phyloP scores from a whole-genome alignment of 768 basidiomycete genomes.

The Kwoniella newhampshirensis region DNA sequence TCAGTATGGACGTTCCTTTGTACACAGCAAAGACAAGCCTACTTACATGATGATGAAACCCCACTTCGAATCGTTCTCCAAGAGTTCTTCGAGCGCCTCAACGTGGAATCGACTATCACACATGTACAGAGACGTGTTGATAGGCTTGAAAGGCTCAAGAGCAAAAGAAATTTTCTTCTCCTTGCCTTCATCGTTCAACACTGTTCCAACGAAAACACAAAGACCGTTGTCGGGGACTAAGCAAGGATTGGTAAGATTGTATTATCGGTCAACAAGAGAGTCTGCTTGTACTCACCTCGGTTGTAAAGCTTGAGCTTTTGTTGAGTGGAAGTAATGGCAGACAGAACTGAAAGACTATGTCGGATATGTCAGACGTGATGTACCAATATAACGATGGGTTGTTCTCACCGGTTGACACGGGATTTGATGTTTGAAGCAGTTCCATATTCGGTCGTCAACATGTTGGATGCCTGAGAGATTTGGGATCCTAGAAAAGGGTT shows the following conservation, averaged over 20 bases:
- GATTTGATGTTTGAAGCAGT: slow-evolving; percentile 99
- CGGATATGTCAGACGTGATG: not conserved
- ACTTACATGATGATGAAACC: slow-evolving; percentile 98
- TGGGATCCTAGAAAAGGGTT: slow-evolving; percentile 58
- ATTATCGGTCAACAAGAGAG: not conserved
- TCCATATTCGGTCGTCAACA: slow-evolving; percentile 98
- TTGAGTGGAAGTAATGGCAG: slow-evolving; percentile 97
- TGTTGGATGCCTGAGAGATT: slow-evolving; percentile 87
- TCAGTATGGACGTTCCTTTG: not conserved
- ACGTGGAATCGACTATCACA: slow-evolving; percentile 92
- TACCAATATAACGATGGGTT: not conserved
- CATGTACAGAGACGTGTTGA: slow-evolving; percentile 98
- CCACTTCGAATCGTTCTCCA: slow-evolving; percentile 95
- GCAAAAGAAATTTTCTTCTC: slow-evolving; percentile 99
- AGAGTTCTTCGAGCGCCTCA: slow-evolving; percentile 89
- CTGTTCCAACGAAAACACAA: slow-evolving; percentile 95
- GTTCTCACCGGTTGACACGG: slow-evolving; percentile 57
- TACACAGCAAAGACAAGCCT: slow-evolving; percentile 56
- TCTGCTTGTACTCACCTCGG: slow-evolving; percentile 54
- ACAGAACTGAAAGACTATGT: slow-evolving; percentile 85
- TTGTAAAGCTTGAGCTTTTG: slow-evolving; percentile 96
- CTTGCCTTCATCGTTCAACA: slow-evolving; percentile 96
- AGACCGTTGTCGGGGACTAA: slow-evolving; percentile 90
- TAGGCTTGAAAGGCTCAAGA: slow-evolving; percentile 97
- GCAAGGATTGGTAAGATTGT: slow-evolving; percentile 7